Base-by-base conservation (phyloP, 768 basidiomycete species). In the Trametes punicea region DNA sequence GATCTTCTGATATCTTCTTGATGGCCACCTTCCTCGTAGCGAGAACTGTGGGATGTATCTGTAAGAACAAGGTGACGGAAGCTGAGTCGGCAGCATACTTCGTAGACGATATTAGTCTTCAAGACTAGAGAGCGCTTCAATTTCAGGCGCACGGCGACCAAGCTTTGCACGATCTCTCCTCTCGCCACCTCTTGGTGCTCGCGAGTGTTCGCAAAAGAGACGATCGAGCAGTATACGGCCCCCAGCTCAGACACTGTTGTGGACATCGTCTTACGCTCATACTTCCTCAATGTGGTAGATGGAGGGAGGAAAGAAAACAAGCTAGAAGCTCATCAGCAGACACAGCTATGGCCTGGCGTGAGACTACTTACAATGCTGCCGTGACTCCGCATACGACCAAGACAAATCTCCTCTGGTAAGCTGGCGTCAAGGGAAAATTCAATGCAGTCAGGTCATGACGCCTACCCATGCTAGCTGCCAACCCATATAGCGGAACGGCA, bases 61-160 rank as follows among this genome's bases (percentile, higher is more conserved):
- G 8, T 57, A 1, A 39, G 45, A 20, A 3, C 0, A 52, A 55
- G 7, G 50, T 25, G 6, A 46, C 9, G 18, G 59, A 33, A 57
- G 51, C 15, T 25, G 18, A 26, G 15, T 1, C 34, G 52, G 8
- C 26, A 30, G 52, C 75, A 9, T 29, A 85, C 87, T 78, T 89
- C 88, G 56, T 88, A 89, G 1, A 78, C 71, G 18, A 81, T 80
- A 64, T 89, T 88, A 5, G 73, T 69, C 52, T 77, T 80, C 56
- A 86, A 60, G 0, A 78, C 71, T 11, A 80, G 67, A 1, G 85
- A 83, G 46, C 87, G 75, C 46, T 79, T 83, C 51, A 93, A 72
- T 68, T 93, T 93, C 51, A 80, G 77, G 13, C 88, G 77, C 59
- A 92, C 81, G 0, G 90, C 89, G 36, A 91, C 73, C n/a, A 90